Evolutionary conservation across 139 green algal species (phyloP), one percentile per base, ranked within the genome.

Genomic region (Coelastrella sp.): DNA sequence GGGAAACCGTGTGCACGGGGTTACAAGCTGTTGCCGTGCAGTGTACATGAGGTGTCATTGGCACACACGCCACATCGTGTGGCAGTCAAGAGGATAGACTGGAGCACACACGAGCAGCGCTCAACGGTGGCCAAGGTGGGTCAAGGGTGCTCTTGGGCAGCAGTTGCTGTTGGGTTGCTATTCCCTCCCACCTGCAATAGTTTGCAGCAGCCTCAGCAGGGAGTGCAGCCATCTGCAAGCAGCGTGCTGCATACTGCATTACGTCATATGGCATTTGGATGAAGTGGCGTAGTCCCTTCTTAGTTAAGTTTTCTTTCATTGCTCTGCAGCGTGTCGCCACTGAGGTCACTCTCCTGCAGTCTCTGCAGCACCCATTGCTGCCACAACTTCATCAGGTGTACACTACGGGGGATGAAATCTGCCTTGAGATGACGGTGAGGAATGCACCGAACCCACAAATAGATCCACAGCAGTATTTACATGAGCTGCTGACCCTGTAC

Each of bases 391-490:
- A 84, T 53, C 78, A 84, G 19, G 78, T 84, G 2, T 84, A 84
- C 78, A 84, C 41, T n/a, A 75, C 78, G 13, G 78, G 78, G 6
- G 30, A 84, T 43, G 78, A 84, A 30, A 76, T 84, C 6, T 84
- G 57, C 40, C n/a, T 84, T 40, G 78, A 74, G 17, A 84, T 84
- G 78, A 84, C 78, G 41, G 75, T 82, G n/a, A 30, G 75, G n/a
- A 37, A 17, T 50, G 37, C 37, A 30, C 35, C 67, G n/a, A 11
- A 9, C 6, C 17, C 67, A 37, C 17, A 13, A 21, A 23, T 32
- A 6, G 25, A 1, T 48, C 27, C 64, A 40, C 64, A 73, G 34
- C 64, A 30, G n/a, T n/a, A n/a, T n/a, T n/a, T n/a, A n/a, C n/a
- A n/a, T n/a, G n/a, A n/a, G n/a, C n/a, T n/a, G n/a, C n/a, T n/a